Percentiles rank a stretch among this genome's conserved stretches.
Evolutionary conservation across 2,329 filamentous ascomycete species (phyloP).

Genomic region (Immersiporthe knoxdaviesiana): DNA sequence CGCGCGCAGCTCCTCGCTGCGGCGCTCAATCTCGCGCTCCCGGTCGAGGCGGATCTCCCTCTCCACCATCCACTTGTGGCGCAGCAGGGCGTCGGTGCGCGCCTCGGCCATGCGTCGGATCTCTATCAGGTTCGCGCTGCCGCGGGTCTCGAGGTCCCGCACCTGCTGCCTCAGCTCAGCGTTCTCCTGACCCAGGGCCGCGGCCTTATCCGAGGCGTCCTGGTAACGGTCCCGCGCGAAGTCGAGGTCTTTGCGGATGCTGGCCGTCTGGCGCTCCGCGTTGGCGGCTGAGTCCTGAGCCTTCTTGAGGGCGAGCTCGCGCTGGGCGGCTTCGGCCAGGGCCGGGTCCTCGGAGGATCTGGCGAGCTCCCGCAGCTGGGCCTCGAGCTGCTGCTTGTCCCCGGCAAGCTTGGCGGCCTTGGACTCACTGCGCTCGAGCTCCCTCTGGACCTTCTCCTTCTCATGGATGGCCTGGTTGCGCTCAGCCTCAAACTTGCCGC

Average conservation of each 20-base stretch:
- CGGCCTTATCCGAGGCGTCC: conserved; percentile 53
- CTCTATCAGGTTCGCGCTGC: conserved; percentile 48
- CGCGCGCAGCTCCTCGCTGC: conserved; percentile 52
- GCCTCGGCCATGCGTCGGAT: conserved; percentile 52
- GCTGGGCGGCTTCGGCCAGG: conserved; percentile 44
- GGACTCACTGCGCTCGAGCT: conserved; percentile 44
- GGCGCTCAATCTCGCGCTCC: conserved; percentile 53
- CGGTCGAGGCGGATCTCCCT: conserved; percentile 50
- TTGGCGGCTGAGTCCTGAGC: conserved; percentile 43
- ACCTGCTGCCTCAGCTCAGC: conserved; percentile 47
- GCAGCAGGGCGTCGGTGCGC: conserved; percentile 40
- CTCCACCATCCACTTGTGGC: conserved; percentile 46
- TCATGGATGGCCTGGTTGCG: conserved; percentile 44
- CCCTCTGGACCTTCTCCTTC: conserved; percentile 39
- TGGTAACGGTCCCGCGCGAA: conserved; percentile 65
- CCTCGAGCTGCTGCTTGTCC: conserved; percentile 42
- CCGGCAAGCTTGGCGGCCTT: conserved; percentile 45
- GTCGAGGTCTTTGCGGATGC: conserved; percentile 52
- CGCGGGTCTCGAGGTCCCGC: conserved; percentile 45
- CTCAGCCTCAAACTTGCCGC: conserved; percentile 51
- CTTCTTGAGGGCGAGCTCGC: conserved; percentile 46
- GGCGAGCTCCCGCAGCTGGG: conserved; percentile 44
- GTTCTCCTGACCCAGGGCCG: conserved; percentile 51
- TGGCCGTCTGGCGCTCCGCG: conserved; percentile 44
- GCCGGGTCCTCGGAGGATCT: conserved; percentile 45